Evolutionary conservation across 2,329 filamentous ascomycete genomes (phyloP), one percentile per base, ranked within the genome.

Genomic region (Aspergillus sp.): DNA sequence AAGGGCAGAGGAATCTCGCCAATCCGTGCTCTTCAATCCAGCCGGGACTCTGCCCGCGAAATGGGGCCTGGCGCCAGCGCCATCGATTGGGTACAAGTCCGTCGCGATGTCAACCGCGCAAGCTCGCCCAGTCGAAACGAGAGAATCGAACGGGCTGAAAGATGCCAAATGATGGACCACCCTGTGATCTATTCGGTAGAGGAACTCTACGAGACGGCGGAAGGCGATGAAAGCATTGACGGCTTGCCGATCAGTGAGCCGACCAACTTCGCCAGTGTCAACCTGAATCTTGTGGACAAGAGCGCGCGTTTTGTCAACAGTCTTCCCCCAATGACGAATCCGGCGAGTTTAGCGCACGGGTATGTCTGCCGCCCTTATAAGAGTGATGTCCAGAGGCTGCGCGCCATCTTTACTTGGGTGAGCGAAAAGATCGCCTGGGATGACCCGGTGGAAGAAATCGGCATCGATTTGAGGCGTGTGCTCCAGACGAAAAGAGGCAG

Each of bases 341-440:
- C 94, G 0, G 85, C 89, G 25, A 90, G 89, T 30, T 81, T 99
- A 15, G 92, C 95, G 0, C 95, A 95, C 60, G 91, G 89, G 1
- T 96, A 96, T 72, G 88, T 99, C 10, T 99, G 96, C 72, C 87
- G 95, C 27, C 96, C 95, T 0, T 96, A 97, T 75, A 86, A 93
- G 61, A 97, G 91, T 75, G 94, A 98, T 69, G 91, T 97, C 0
- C 95, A 99, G 75, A 86, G 93, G 38, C 79, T 99, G 25, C 86
- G 96, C 23, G 94, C 95, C 15, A 98, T 99, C 63, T 99, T 98
- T 71, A 97, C 91, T 1, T 99, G 94, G 94, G 91, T 96, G 5
- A 86, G 91, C n/a, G 95, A 99, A 73, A 92, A 94, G 68, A 88
- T 99, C 59, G 86, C 86, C 32, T 99, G 95, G 95, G 95, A 99